Conservation (phyloP, 1,139 yeast genomes). For the Candida sanyaensis region DNA sequence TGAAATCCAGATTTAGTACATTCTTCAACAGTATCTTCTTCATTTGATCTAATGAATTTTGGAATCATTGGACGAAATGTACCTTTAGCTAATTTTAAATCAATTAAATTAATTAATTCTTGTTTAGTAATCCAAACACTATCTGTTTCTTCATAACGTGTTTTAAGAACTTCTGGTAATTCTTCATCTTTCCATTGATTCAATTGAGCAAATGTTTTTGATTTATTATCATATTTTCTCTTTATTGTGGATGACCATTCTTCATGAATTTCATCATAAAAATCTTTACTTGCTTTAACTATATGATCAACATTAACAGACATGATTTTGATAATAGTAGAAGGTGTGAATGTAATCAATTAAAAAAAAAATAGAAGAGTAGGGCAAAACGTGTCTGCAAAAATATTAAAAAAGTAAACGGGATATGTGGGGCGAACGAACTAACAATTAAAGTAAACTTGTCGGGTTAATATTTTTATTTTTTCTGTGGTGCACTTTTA, state of each 20-base stretch:
- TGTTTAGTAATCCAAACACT: conserved; percentile 32
- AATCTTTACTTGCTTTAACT: conserved; percentile 9
- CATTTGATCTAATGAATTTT: conserved; percentile 41
- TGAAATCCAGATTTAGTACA: conserved; percentile 32
- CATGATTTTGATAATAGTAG: not conserved
- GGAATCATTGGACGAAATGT: conserved; percentile 47
- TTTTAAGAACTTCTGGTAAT: conserved; percentile 26
- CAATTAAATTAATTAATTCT: conserved; percentile 44
- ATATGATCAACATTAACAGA: conserved; percentile 9
- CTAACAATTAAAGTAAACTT: not conserved
- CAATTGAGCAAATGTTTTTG: conserved; percentile 30
- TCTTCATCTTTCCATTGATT: conserved; percentile 35
- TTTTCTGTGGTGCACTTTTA: not conserved
- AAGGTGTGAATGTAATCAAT: too few species aligned
- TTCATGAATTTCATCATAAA: conserved; percentile 13
- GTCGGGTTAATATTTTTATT: not conserved
- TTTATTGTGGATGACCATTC: conserved; percentile 18
- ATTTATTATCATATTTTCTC: conserved; percentile 20
- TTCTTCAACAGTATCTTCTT: conserved; percentile 24
- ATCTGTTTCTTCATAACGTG: conserved; percentile 19
- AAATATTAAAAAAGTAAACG: not conserved
- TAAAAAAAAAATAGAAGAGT: not conserved
- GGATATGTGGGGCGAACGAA: not conserved
- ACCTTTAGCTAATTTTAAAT: conserved; percentile 53
- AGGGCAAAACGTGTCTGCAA: not conserved